Evolutionary conservation across 257 asterid genomes (phyloP).

Genomic region (Plantago ovata): DNA sequence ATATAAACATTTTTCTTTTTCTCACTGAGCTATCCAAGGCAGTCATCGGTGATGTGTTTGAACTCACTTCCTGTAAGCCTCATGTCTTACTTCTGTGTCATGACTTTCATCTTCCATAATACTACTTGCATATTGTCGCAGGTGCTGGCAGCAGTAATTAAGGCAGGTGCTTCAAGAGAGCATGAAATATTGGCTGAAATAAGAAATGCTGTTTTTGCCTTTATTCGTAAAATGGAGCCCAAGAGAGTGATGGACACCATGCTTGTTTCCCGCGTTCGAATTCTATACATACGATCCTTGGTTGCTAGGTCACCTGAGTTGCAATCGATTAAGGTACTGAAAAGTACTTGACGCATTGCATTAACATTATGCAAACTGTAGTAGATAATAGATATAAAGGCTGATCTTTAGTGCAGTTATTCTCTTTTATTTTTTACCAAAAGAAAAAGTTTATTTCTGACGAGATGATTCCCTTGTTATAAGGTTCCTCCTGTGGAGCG

Average conservation of each 20-base stretch:
- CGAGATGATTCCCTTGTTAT: constrained; percentile 8
- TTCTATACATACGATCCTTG: constrained; percentile 90
- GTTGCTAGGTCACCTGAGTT: constrained; percentile 98
- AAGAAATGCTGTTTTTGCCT: constrained; percentile 90
- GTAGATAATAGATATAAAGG: neutral
- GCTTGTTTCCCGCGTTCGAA: constrained; percentile 99
- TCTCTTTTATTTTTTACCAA: neutral
- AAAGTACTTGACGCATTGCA: constrained; percentile 8
- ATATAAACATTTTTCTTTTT: neutral
- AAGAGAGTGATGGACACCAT: constrained; percentile 98
- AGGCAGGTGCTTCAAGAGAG: constrained; percentile 99
- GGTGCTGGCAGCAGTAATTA: constrained; percentile 99
- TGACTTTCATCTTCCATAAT: constrained; percentile 18
- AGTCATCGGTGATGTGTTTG: constrained; percentile 5
- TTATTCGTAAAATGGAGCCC: constrained; percentile 97
- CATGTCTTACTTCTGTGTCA: constrained; percentile 6
- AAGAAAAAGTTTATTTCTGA: neutral
- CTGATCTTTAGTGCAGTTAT: neutral
- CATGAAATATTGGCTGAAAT: constrained; percentile 99
- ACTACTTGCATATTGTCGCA: constrained; percentile 32
- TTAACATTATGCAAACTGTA: constrained; percentile 10
- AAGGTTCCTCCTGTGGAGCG: constrained; percentile 96
- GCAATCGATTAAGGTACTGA: constrained; percentile 89
- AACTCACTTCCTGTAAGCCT: constrained; percentile 10
- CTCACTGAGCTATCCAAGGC: neutral